Base-by-base conservation (phyloP, 2,329 filamentous ascomycete species). In the Penicillium nordicum region DNA sequence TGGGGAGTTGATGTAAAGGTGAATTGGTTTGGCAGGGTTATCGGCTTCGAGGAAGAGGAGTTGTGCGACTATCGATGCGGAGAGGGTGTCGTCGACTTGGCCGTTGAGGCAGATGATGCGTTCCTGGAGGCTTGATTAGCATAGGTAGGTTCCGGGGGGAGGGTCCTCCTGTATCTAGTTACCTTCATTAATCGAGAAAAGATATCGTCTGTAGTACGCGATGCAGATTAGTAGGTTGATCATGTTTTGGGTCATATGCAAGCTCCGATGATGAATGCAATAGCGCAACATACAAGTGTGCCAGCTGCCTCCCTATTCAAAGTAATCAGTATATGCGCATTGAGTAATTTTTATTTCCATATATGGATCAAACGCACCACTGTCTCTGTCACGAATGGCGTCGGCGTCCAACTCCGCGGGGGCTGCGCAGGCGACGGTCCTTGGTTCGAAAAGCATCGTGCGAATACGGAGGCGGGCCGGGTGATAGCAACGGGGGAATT, bases 31-130 rank as follows among this genome's bases (percentile, higher is more conserved):
- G 54, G 95, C 86, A 4, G 93, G 92, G 69, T 90, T 91, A 71
- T 99, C 94, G 68, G 93, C 94, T 81, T 99, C 95, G 74, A 99
- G 91, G 84, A 92, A 99, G 61, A 99, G 88, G 23, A 99, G 86
- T 73, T 99, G 95, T 1, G 94, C 91, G 29, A 97, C 93, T 61
- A 97, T 91, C 41, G 89, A 90, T n/a, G 94, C 93, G 37, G 92
- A 96, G 64, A 94, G 86, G 41, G 84, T 88, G 71, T 96, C 90
- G 77, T 97, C 89, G 56, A 97, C 92, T 69, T 89, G 82, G 69
- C 93, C 93, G 69, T 96, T 97, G 36, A 97, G 83, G 72, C 90
- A 96, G 69, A 99, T 83, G 69, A 97, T 97, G 61, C 93, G 90
- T 80, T 97, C 93, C 86, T 90, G 75, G 29, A 73, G 79, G 72